phyloP scores from a whole-genome alignment of 495 filamentous ascomycete genomes.

The Aspergillus sclerotioniger region DNA sequence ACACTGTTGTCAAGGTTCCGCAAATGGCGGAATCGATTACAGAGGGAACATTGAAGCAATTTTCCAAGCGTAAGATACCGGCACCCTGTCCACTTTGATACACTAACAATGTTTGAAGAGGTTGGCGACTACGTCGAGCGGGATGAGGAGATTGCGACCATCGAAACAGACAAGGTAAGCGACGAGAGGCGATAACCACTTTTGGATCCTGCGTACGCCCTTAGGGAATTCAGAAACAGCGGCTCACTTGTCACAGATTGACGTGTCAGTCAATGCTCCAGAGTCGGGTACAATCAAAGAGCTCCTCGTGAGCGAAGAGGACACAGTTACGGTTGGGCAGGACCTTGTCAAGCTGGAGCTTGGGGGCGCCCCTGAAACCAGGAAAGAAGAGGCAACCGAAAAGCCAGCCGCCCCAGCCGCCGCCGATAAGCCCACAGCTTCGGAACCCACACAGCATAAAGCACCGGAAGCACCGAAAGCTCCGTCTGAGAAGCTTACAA shows the following conservation, averaged over 20 bases:
- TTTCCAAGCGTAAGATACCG: conserved; percentile 67
- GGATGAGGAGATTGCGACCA: conserved; percentile 98
- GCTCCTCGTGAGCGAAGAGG: conserved; percentile 88
- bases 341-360: conserved; percentile 81
- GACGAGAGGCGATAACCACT: not conserved
- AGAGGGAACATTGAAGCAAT: conserved; percentile 95
- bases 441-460: conserved; percentile 45
- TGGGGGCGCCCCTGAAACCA: conserved; percentile 63
- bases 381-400: conserved; percentile 49
- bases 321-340: conserved; percentile 93
- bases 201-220: not conserved
- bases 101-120: conserved; percentile 48
- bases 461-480: conserved; percentile 24
- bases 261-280: conserved; percentile 92
- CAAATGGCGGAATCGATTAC: conserved; percentile 99
- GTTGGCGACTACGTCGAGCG: conserved; percentile 92
- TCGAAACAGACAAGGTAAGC: conserved; percentile 99
- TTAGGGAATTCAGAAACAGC: conserved; percentile 1
- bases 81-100: not conserved
- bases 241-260: conserved; percentile 60
- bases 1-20: conserved; percentile 86
- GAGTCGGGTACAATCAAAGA: conserved; percentile 90
- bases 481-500: conserved; percentile 25
- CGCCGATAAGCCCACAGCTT: conserved; percentile 28
- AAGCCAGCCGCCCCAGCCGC: conserved; percentile 35